Evolutionary conservation across 2,329 filamentous ascomycete species (phyloP).

Genomic region (Gaeumannomyces sp.): DNA sequence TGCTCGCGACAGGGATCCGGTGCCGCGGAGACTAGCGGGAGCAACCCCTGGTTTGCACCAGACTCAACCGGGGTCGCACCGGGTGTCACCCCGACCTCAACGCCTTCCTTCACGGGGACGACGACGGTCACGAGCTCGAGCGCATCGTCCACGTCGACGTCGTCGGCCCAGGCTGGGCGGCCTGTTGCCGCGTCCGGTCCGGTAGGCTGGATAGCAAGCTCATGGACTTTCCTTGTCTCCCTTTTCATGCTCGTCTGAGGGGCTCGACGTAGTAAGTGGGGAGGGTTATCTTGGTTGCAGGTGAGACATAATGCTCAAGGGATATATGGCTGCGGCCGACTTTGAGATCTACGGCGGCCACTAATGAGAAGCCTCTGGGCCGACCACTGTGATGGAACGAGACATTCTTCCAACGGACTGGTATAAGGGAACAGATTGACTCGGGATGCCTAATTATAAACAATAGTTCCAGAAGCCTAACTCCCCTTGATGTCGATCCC

Average conservation of each 20-base stretch:
- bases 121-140: constrained; percentile 10
- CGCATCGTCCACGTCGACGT: background rate
- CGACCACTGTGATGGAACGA: background rate
- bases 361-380: background rate
- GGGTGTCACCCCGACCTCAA: background rate
- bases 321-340: background rate
- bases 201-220: constrained; percentile 13
- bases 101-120: constrained; percentile 7
- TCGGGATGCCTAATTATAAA: background rate
- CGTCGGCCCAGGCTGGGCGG: constrained; percentile 1
- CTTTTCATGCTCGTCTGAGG: constrained; percentile 14
- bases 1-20: constrained; percentile 12
- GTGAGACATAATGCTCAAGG: background rate
- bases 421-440: background rate
- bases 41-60: background rate
- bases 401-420: background rate
- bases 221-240: constrained; percentile 13
- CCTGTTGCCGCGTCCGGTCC: constrained; percentile 7
- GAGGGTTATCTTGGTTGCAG: background rate
- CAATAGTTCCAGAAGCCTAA: constrained; percentile 10
- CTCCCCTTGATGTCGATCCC: constrained; percentile 62
- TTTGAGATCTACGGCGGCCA: background rate
- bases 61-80: no score
- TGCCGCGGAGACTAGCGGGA: background rate
- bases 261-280: background rate